Base-by-base conservation (phyloP, 2,329 filamentous ascomycete species). In the Colletotrichum sp. region DNA sequence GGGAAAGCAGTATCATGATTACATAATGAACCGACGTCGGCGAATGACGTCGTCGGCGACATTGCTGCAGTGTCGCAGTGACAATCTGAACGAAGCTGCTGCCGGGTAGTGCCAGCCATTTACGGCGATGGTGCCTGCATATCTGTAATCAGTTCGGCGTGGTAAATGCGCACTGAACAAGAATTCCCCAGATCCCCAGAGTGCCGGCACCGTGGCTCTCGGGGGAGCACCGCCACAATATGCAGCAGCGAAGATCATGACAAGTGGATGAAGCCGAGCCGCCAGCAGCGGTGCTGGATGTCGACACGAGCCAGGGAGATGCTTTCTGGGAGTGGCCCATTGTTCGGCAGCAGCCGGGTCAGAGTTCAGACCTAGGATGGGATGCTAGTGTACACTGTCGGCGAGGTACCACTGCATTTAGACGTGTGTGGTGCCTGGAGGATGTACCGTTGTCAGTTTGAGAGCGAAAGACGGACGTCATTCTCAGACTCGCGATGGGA, bases 21-120 rank as follows among this genome's bases (percentile, higher is more conserved):
- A 75, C 70, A 16, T 73, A 75, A 73, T 15, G 28, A 10, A 18
- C 70, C 73, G 64, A 64, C 68, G 64, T 75, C 70, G 73, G 73
- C 71, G 55, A 60, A 75, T 75, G 73, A 75, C 70, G 73, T 75
- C 73, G 70, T 73, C 32, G 36, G 63, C 24, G 30, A n/a, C 26
- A 8, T 8, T 10, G 62, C 18, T 16, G 30, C 36, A 22, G 36
- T 18, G 24, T 24, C 24, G 30, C 30, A 64, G 60, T 52, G 44
- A 52, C 44, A 52, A 52, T 52, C 44, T 22, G 44, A 52, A 22
- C 10, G 48, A 32, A 59, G 32, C 28, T 34, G 36, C n/a, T 30
- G 10, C 32, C 4, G 26, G 26, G 28, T 12, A 39, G 59, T 63
- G 18, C 28, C 30, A 34, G 59, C 39, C 36, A 48, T 3, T 65